These are phyloP conservation scores for Dichomitus squalens DNA, from an alignment of 1,284 basidiomycete genomes.

Conservation along the genomic window DNA sequence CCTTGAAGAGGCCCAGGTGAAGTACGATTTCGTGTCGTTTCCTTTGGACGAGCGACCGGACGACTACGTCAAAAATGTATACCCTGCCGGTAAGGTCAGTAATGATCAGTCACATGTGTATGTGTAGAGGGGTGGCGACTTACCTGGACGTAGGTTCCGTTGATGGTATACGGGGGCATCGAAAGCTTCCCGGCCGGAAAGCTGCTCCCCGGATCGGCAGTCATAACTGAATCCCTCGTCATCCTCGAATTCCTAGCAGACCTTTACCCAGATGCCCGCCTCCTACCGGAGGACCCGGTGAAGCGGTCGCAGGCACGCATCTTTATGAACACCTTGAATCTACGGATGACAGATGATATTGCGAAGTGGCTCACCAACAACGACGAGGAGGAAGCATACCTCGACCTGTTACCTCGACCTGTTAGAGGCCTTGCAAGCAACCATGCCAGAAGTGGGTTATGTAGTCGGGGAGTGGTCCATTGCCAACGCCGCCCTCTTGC, in stretches of 20 bases:
- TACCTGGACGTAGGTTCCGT: conserved; percentile 39
- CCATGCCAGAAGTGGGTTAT: conserved; percentile 24
- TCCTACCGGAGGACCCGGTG: conserved; percentile 55
- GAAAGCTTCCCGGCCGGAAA: conserved; percentile 44
- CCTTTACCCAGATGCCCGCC: conserved; percentile 42
- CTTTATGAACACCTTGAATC: conserved; percentile 43
- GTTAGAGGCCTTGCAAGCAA: conserved; percentile 3
- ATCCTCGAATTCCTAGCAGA: conserved; percentile 64
- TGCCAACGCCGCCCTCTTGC: conserved; percentile 54
- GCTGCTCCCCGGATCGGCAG: conserved; percentile 55
- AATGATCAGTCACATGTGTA: background rate
- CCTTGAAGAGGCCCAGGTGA: conserved; percentile 19
- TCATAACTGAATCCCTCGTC: conserved; percentile 60
- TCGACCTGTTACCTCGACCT: background rate
- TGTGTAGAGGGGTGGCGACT: background rate
- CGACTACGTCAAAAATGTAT: conserved; percentile 37
- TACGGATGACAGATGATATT: background rate
- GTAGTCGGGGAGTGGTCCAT: conserved; percentile 45
- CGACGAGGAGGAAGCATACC: background rate
- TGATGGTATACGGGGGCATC: conserved; percentile 57
- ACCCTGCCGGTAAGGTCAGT: conserved; percentile 38
- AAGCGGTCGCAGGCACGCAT: conserved; percentile 55
- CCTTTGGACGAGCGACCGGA: conserved; percentile 37
- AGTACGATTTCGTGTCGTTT: conserved; percentile 21
- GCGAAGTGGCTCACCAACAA: background rate